Conservation (phyloP, 257 asterid genomes). For the Schizonepeta tenuifolia region DNA sequence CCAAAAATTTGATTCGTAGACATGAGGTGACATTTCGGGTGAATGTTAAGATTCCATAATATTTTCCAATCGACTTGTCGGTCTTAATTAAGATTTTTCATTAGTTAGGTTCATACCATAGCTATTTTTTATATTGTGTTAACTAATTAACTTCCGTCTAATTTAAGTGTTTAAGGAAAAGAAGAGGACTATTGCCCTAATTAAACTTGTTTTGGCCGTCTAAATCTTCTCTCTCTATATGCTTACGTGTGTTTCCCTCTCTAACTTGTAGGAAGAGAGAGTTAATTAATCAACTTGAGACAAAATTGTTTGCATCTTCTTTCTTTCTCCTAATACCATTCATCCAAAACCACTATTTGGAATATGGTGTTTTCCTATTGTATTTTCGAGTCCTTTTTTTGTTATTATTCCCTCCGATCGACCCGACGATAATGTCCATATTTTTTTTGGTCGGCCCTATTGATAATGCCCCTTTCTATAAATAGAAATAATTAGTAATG, state of each 20-base stretch:
- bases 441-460: no score
- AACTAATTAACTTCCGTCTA: not conserved
- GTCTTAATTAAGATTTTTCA: not conserved
- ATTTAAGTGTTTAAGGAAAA: not conserved
- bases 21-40: not conserved
- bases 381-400: no score
- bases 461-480: no score
- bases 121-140: not conserved
- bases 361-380: not conserved
- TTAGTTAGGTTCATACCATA: not conserved
- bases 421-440: no score
- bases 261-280: not conserved
- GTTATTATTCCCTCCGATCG: no score
- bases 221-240: not conserved
- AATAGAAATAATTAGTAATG: no score
- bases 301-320: not conserved
- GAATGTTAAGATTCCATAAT: not conserved
- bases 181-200: not conserved
- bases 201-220: slow-evolving; percentile 1
- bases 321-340: not conserved
- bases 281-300: not conserved
- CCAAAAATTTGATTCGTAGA: no score
- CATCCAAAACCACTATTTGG: not conserved
- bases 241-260: not conserved
- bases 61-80: not conserved